phyloP scores from a whole-genome alignment of 441 rosid genomes.

The Populus hybrid region DNA sequence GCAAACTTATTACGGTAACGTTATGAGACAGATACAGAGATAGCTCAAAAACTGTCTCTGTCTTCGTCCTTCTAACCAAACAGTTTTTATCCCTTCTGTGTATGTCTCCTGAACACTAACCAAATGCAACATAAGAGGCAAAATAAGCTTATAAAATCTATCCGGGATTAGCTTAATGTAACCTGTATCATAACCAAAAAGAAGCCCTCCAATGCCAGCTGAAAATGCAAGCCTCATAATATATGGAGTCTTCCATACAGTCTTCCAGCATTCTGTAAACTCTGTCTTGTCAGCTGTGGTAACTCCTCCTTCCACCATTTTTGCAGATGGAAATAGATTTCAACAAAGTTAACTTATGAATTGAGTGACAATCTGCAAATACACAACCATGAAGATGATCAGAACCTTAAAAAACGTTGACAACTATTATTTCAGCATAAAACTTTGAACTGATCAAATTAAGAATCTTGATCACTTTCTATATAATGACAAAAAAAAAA shows the following conservation, averaged over 20 bases:
- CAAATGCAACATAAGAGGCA: background rate
- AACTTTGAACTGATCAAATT: too few relatives aligned
- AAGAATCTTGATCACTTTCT: background rate
- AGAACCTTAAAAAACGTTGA: too few relatives aligned
- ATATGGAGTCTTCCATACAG: constrained; percentile 64
- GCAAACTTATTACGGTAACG: background rate
- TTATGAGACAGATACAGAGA: too few relatives aligned
- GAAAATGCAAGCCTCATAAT: constrained; percentile 80
- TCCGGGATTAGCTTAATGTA: background rate
- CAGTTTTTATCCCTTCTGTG: background rate
- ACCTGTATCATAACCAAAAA: constrained; percentile 90
- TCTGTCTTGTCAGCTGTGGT: constrained; percentile 51
- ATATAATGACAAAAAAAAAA: too few relatives aligned
- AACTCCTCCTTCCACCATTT: constrained; percentile 66
- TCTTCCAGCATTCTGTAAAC: constrained; percentile 68
- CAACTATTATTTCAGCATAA: too few relatives aligned
- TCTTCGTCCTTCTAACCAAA: background rate
- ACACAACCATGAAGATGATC: background rate
- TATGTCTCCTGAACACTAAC: background rate
- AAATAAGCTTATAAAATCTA: too few relatives aligned
- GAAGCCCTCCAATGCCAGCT: constrained; percentile 87
- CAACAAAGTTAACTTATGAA: background rate
- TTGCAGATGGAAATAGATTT: background rate
- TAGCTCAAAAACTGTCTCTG: background rate
- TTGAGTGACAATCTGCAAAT: background rate